A percentile compares a stretch with the other conserved stretches of the same genome.
These are phyloP conservation scores for Rhododendron molle DNA, from an alignment of 148 eudicot species.

Conservation along the genomic window DNA sequence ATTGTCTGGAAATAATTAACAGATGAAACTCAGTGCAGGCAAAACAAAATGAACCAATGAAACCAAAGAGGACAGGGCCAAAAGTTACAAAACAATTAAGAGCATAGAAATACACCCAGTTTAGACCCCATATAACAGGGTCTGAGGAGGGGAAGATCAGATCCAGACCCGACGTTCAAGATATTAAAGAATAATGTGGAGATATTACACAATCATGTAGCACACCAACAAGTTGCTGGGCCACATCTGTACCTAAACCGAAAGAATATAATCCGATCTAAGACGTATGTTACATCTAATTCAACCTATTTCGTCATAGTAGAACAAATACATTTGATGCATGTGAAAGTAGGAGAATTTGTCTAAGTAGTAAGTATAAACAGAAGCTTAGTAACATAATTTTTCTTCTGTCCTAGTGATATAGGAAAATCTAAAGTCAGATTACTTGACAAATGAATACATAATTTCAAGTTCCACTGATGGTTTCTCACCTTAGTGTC, in stretches of 20 bases:
- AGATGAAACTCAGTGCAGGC: not conserved
- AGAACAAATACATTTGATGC: not conserved
- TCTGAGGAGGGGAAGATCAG: not conserved
- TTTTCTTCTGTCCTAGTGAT: not conserved
- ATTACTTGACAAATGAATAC: not conserved
- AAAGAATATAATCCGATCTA: not conserved
- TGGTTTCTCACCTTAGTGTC: not conserved
- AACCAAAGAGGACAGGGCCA: not conserved
- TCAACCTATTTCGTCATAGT: not conserved
- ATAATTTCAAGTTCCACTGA: not conserved
- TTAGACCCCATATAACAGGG: not conserved
- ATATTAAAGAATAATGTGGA: not conserved
- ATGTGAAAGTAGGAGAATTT: not conserved
- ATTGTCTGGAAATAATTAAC: conserved; percentile 36
- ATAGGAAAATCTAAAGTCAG: not conserved
- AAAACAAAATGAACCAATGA: not conserved
- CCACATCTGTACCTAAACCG: not conserved
- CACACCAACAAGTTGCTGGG: not conserved
- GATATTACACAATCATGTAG: not conserved
- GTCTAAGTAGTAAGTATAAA: not conserved
- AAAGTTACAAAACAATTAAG: not conserved
- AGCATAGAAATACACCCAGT: not conserved
- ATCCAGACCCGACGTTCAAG: not conserved
- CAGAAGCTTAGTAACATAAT: not conserved
- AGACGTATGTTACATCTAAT: not conserved